Percentiles rank a stretch among this genome's conserved stretches.
phyloP scores from a whole-genome alignment of 257 asterid species.

The Solanum rostratum region DNA sequence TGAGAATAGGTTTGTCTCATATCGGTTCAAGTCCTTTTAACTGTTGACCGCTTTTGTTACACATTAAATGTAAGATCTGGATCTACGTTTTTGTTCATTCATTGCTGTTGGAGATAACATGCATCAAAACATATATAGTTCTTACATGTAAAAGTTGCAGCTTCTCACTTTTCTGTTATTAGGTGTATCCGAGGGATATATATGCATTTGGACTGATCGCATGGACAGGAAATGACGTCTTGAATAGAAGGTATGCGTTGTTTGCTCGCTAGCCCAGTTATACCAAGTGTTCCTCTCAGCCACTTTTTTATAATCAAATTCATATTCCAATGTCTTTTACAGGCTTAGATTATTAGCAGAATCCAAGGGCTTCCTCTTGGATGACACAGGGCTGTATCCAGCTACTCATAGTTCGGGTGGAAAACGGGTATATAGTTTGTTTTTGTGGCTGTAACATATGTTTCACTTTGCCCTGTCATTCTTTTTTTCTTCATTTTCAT shows the following conservation, averaged over 20 bases:
- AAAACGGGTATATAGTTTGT: constrained; percentile 40
- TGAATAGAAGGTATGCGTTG: constrained; percentile 64
- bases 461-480: not conserved
- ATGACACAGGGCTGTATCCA: constrained; percentile 39
- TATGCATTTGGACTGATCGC: constrained; percentile 91
- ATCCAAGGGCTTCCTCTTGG: constrained; percentile 37
- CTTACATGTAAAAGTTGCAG: not conserved
- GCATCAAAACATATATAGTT: not conserved
- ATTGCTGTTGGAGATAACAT: not conserved
- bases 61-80: not conserved
- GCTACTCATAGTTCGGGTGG: constrained; percentile 19
- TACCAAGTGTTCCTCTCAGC: not conserved
- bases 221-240: constrained; percentile 96
- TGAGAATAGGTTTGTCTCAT: not conserved
- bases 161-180: not conserved
- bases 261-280: not conserved
- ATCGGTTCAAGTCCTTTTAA: not conserved
- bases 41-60: not conserved
- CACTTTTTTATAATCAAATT: not conserved
- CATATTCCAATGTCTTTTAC: not conserved
- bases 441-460: not conserved
- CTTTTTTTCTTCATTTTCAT: not conserved
- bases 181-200: constrained; percentile 92
- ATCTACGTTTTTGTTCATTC: not conserved
- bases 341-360: constrained; percentile 85